Conservation (phyloP, 2,329 filamentous ascomycete genomes). For the Talaromyces sp. region DNA sequence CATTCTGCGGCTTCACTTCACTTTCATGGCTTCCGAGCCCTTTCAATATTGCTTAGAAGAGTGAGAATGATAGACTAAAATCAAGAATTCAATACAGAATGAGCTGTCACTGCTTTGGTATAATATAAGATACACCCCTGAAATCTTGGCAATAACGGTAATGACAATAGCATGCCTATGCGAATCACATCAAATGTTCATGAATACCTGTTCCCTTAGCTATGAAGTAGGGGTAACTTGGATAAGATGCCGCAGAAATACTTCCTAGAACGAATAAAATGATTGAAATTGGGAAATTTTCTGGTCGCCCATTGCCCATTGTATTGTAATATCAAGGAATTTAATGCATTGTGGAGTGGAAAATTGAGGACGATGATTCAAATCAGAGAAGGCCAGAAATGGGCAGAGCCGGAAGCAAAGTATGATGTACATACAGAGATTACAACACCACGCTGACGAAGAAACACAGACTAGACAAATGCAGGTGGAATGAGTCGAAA, state of each 20-base stretch:
- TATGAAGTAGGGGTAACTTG: constrained; percentile 69
- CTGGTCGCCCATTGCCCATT: not conserved
- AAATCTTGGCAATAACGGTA: too few relatives aligned
- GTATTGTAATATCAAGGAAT: not conserved
- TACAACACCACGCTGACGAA: not conserved
- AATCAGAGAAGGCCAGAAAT: not conserved
- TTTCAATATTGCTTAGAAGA: not conserved
- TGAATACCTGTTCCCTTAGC: constrained; percentile 70
- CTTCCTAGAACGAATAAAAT: constrained; percentile 61
- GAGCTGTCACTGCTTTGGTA: not conserved
- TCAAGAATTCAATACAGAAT: not conserved
- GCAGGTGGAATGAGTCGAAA: too few relatives aligned
- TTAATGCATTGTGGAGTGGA: not conserved
- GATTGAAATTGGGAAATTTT: constrained; percentile 36
- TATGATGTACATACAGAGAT: not conserved
- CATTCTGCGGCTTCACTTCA: not conserved
- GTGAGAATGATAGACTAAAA: not conserved
- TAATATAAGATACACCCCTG: too few relatives aligned
- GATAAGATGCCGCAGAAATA: constrained; percentile 69
- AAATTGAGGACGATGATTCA: not conserved
- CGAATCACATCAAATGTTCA: constrained; percentile 75
- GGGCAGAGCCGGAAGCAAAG: not conserved
- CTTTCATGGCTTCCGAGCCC: not conserved
- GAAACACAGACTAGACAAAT: not conserved
- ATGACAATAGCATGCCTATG: constrained; percentile 56